Base-by-base conservation (phyloP, 345 rosid species). In the Gossypium raimondii region DNA sequence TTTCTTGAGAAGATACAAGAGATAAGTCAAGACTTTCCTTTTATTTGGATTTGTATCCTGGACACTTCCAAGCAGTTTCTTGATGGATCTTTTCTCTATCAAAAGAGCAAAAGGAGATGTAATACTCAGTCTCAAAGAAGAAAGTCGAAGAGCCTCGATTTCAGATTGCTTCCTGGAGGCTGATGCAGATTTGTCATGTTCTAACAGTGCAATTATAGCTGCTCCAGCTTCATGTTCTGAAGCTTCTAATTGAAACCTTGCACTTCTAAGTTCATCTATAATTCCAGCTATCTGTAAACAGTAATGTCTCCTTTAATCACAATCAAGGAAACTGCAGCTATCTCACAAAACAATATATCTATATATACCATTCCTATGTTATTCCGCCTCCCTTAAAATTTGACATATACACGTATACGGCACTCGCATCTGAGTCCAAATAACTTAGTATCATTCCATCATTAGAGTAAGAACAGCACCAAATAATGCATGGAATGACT, bases 141-240 rank as follows among this genome's bases (percentile, higher is more conserved):
- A 84, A 68, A 77, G 47, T 55, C 68, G 72, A 57, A 86, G 80
- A 55, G 80, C 71, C 61, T 73, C 66, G 22, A 80, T 70, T 59
- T 86, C 89, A n/a, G 67, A 25, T 9, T 65, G 72, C 74, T 77
- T 70, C 5, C 41, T 3, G 58, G 79, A 52, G 55, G 50, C 43
- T 47, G 86, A 75, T 63, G 74, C 61, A 51, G 83, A 11, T 20
- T 67, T 70, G 59, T 57, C 83, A 52, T 38, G 58, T 52, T 34
- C 50, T 67, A 84, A 58, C 62, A 84, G 72, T 13, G 51, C 79
- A 6, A 29, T 67, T 13, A 84, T 13, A 62, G 52, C 74, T 66
- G 74, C 67, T 18, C 86, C 82, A 38, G 82, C 87, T 68, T 86
- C 86, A 22, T 61, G 75, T 74, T 86, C 89, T 9, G 83, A 70